Conservation (phyloP, 202 grass and related monocot species). For the Eragrostis tef region DNA sequence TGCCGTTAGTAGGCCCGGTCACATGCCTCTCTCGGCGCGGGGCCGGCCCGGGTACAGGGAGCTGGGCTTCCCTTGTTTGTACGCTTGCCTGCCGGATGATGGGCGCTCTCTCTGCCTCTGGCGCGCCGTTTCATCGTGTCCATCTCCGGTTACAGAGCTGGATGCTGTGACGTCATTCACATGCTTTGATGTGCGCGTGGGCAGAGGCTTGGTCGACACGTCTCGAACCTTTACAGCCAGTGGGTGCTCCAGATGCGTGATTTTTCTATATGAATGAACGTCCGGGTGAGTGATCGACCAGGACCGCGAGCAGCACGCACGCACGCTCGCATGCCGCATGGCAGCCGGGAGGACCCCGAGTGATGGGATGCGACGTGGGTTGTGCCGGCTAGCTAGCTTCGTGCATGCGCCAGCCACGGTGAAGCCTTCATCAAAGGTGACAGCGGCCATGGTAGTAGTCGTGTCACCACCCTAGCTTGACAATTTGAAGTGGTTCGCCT, state of each 20-base stretch:
- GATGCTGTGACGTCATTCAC: not conserved
- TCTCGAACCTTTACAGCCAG: not conserved
- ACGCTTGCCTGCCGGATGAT: conserved; percentile 4
- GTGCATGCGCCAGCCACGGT: conserved; percentile 4
- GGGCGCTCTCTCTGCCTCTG: not conserved
- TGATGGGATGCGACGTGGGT: conserved; percentile 30
- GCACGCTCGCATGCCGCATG: too few relatives aligned
- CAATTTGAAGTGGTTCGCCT: too few relatives aligned
- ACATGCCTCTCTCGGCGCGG: conserved; percentile 9
- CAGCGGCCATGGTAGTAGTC: not conserved
- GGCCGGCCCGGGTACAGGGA: conserved; percentile 34
- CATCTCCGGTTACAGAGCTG: not conserved
- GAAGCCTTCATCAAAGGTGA: not conserved
- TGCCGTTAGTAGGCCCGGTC: conserved; percentile 31
- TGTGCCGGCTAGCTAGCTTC: not conserved
- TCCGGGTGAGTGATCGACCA: not conserved
- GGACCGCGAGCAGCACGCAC: not conserved
- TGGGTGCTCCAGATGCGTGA: not conserved
- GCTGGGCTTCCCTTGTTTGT: conserved; percentile 22
- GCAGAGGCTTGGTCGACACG: not conserved
- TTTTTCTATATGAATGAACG: not conserved
- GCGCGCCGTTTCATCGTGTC: not conserved
- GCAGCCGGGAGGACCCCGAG: not conserved
- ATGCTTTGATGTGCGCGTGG: not conserved
- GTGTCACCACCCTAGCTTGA: not conserved